Evolutionary conservation across 495 filamentous ascomycete species (phyloP).

Genomic region (Cercophora sp.): DNA sequence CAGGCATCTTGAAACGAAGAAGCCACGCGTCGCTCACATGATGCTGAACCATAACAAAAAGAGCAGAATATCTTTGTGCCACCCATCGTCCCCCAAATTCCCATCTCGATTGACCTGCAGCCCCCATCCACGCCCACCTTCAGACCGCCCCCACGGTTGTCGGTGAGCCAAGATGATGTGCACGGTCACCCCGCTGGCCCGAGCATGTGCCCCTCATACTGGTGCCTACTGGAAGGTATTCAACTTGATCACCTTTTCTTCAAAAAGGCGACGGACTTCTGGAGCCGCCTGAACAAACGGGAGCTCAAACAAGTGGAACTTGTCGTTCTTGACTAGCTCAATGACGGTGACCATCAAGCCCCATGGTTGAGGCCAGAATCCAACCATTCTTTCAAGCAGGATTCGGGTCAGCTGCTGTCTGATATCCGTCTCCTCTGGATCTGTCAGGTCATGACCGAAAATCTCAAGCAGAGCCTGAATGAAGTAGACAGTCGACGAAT

Average conservation of each 20-base stretch:
- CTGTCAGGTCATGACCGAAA: conserved; percentile 72
- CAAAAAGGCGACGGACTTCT: conserved; percentile 55
- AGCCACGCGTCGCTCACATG: conserved; percentile 10
- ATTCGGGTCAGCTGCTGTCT: conserved; percentile 87
- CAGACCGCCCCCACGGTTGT: too few species aligned
- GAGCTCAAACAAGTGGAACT: conserved; percentile 84
- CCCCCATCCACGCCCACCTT: too few species aligned
- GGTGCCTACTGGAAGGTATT: too few species aligned
- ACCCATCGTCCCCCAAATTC: background rate
- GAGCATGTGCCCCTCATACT: too few species aligned
- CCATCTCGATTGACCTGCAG: too few species aligned
- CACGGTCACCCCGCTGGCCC: too few species aligned
- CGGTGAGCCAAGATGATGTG: too few species aligned
- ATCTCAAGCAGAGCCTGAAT: conserved; percentile 80
- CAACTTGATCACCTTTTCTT: conserved; percentile 8
- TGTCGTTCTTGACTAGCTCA: conserved; percentile 86
- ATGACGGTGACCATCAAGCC: conserved; percentile 85
- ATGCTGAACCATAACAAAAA: background rate
- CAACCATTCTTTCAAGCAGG: conserved; percentile 79
- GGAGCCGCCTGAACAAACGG: conserved; percentile 86
- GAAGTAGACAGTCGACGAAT: conserved; percentile 89
- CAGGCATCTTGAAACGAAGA: conserved; percentile 1
- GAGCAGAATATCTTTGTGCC: background rate
- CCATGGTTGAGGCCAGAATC: conserved; percentile 94
- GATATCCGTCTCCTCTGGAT: conserved; percentile 75